Evolutionary conservation across 805 yeast species (phyloP).

Genomic region (Scheffersomyces lignosus): DNA sequence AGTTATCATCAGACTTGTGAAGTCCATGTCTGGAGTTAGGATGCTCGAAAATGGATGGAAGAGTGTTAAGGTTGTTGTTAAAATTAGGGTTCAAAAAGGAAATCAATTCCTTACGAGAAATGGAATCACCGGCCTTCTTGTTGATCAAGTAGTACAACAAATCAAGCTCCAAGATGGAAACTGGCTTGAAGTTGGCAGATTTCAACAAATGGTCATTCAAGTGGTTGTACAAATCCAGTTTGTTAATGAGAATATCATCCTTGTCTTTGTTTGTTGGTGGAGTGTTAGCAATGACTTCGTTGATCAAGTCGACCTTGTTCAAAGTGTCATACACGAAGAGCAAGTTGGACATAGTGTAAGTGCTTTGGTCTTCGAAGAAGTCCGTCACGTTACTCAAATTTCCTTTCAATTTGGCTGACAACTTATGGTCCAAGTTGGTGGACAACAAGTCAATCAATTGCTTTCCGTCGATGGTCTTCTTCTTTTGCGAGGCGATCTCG

Average conservation of each 20-base stretch:
- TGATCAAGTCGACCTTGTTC: constrained; percentile 42
- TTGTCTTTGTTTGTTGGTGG: constrained; percentile 45
- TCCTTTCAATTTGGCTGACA: constrained; percentile 36
- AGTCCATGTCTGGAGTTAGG: constrained; percentile 37
- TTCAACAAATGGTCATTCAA: constrained; percentile 45
- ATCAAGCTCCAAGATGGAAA: constrained; percentile 40
- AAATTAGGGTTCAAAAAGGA: constrained; percentile 59
- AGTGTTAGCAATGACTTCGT: constrained; percentile 46
- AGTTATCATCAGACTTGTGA: constrained; percentile 33
- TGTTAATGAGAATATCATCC: constrained; percentile 41
- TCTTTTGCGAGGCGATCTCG: constrained; percentile 35
- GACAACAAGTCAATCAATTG: constrained; percentile 34
- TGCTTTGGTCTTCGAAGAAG: constrained; percentile 27
- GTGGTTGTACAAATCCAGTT: constrained; percentile 39
- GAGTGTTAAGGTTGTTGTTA: constrained; percentile 34
- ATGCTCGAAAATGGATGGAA: constrained; percentile 40
- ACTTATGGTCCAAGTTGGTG: constrained; percentile 42
- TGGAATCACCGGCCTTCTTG: constrained; percentile 34
- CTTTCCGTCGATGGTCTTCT: constrained; percentile 28
- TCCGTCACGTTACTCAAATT: constrained; percentile 36
- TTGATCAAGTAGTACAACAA: constrained; percentile 42
- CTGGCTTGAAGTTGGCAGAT: constrained; percentile 43
- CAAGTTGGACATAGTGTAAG: constrained; percentile 39
- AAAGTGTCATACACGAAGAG: constrained; percentile 41
- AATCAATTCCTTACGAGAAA: constrained; percentile 42